A percentile compares a stretch with the other conserved stretches of the same genome.
Conservation (phyloP, 2,329 filamentous ascomycete species). For the Aspergillus melleus region DNA sequence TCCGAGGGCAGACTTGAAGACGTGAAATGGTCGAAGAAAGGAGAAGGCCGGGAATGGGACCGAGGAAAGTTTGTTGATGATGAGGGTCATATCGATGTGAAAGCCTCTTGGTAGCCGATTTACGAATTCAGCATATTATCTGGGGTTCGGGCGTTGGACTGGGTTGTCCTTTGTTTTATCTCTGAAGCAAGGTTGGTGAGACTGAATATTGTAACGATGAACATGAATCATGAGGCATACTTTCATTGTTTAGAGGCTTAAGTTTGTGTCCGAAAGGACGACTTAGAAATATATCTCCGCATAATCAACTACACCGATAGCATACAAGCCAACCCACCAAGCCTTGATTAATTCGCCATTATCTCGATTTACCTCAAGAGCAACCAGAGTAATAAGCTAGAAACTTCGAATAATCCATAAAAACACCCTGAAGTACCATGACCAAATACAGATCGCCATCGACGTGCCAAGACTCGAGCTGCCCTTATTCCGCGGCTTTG, state of each 20-base stretch:
- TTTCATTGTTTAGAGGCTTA: background rate
- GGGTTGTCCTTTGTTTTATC: background rate
- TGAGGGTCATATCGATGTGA: conserved; percentile 54
- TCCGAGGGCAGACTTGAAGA: conserved; percentile 63
- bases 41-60: conserved; percentile 69
- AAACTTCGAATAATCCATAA: no score
- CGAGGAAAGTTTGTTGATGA: conserved; percentile 61
- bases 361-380: no score
- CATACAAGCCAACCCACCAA: no score
- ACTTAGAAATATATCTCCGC: no score
- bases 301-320: no score
- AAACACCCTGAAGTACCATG: no score
- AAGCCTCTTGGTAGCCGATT: conserved; percentile 47
- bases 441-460: no score
- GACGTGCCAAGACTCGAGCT: no score
- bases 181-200: background rate
- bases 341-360: no score
- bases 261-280: no score
- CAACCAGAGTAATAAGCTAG: no score
- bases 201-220: background rate
- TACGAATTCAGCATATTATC: background rate
- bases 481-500: conserved; percentile 17
- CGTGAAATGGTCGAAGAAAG: conserved; percentile 71
- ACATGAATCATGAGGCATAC: background rate
- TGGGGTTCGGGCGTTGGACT: background rate